phyloP scores from a whole-genome alignment of 495 filamentous ascomycete genomes.

The Hyaloscypha bicolor region DNA sequence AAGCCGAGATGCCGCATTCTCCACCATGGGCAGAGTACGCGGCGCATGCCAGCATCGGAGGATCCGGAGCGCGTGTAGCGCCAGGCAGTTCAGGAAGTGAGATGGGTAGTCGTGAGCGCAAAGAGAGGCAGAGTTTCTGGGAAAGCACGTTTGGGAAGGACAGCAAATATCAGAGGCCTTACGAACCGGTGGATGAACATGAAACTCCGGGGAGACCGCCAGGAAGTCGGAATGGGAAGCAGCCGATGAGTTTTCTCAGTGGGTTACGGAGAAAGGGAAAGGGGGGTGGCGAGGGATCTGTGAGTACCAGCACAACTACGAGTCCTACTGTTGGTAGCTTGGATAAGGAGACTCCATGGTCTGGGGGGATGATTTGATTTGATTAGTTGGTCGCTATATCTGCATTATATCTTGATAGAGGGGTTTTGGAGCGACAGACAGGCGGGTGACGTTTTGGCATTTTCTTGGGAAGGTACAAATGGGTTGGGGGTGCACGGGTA shows the following conservation, averaged over 20 bases:
- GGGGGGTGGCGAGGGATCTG: conserved; percentile 27
- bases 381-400: background rate
- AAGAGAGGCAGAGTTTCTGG: conserved; percentile 34
- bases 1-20: conserved; percentile 14
- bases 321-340: conserved; percentile 5
- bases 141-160: conserved; percentile 32
- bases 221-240: conserved; percentile 35
- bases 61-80: background rate
- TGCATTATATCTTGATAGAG: background rate
- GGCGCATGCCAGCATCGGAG: conserved; percentile 5
- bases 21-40: conserved; percentile 28
- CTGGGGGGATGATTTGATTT: conserved; percentile 18
- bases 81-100: conserved; percentile 31
- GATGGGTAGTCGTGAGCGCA: conserved; percentile 11
- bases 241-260: conserved; percentile 49
- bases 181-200: conserved; percentile 9
- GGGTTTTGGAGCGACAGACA: background rate
- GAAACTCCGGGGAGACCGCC: conserved; percentile 27
- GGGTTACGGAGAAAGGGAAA: conserved; percentile 46
- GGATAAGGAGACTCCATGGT: conserved; percentile 4
- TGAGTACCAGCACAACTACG: conserved; percentile 11
- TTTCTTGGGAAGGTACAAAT: background rate
- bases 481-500: background rate
- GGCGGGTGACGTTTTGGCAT: background rate
- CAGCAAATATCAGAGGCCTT: conserved; percentile 26